Evolutionary conservation across 306 rosid genomes (phyloP), one percentile per base, ranked within the genome.

Genomic region (Rubus idaeus): DNA sequence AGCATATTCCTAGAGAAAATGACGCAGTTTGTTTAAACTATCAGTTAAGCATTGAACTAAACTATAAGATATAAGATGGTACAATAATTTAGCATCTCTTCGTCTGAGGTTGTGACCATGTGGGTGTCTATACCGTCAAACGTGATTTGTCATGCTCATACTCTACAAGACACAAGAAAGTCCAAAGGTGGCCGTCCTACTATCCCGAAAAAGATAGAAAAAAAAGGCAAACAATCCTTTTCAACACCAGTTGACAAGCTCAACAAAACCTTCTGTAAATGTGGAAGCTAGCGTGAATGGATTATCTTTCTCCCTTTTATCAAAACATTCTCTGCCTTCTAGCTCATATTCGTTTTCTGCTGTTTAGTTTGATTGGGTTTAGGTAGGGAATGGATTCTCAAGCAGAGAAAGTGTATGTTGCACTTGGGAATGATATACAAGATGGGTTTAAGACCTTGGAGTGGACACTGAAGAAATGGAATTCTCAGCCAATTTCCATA

Each of bases 401-500:
- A 64, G 49, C 47, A 72, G 82, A 72, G 65, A 71, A 75, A 20
- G 75, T 82, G 23, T 66, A 46, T 77, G 82, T 82, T 65, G 82
- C 78, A 20, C 71, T 82, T 14, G 81, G 85, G 30, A 77, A 77
- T 82, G 85, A 82, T 78, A 46, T 82, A 16, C 64, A 77, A 73
- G 85, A 82, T 72, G 82, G 82, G 7, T 64, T 82, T 11, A 77
- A 82, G 78, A 82, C 85, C 35, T 77, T 77, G 82, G 76, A 77
- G 10, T 82, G 82, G 85, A 77, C 82, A 3, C 66, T 82, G 17
- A 77, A 58, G 71, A 73, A 82, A 67, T 94, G 96, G 98, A 91
- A 83, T 50, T 89, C 87, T 70, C 84, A 75, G 12, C 90, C 87
- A 75, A 85, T 89, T 80, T 94, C 96, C 68, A 57, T 94, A 35